Base-by-base conservation (phyloP, 2,329 filamentous ascomycete genomes). In the Diaporthe aspalathi region DNA sequence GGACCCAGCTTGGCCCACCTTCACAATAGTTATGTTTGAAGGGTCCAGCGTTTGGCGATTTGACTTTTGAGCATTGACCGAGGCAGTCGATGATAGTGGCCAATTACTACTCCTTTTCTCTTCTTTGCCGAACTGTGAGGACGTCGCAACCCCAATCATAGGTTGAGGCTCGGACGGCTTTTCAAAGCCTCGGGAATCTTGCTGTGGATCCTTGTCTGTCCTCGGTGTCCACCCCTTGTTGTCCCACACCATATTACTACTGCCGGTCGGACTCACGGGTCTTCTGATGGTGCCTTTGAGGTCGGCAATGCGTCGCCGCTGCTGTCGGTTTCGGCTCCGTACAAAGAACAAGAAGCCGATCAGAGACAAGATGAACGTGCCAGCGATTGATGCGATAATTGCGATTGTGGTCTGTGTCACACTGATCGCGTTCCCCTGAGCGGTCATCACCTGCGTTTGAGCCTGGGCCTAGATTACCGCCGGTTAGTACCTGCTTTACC, bases 221-320 rank as follows among this genome's bases (percentile, higher is more conserved):
- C 20, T 49, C 1, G 35, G 43, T 11, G 7, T 11, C 60, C 60
- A 49, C 24, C 60, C 43, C 12, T 56, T 53, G 12, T 70, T 40
- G 24, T 63, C 67, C 67, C 67, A 70, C 5, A 70, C 54, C 38
- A 53, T 54, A 20, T 63, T 40, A 17, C 67, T 62, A 20, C 54
- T 65, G 35, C 56, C 67, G 32, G 35, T 62, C 4, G 54, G 57
- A 16, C 50, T 53, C 24, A 40, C 4, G 45, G 54, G 67, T 40
- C 67, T 70, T 27, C 47, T 54, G 7, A 70, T 70, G 3, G 50
- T 43, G 40, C 45, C 32, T 20, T 52, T 52, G 32, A 70, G 67
- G 35, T 63, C 20, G 6, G 32, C 45, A 17, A 35, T 40, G 20
- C 56, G 50, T 8, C 47, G 49, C 22, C 22, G n/a, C n/a, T 63